Evolutionary conservation across 2,329 filamentous ascomycete species (phyloP).

Genomic region (Monosporascus sp.): DNA sequence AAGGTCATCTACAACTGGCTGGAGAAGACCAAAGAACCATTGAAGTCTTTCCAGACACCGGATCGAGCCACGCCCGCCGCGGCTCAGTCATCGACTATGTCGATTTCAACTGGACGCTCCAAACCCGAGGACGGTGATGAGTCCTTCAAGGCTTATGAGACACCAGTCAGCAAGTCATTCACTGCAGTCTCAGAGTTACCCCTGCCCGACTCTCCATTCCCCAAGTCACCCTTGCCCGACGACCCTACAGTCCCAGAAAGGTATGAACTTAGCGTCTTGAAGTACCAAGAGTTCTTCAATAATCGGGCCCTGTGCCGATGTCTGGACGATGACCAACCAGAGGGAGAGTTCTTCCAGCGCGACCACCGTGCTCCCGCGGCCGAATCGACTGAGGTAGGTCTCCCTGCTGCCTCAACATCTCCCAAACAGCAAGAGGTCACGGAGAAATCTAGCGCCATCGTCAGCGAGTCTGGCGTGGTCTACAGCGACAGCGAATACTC

Average conservation of each 20-base stretch:
- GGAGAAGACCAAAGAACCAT: background rate
- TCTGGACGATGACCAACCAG: conserved; percentile 1
- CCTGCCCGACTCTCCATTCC: background rate
- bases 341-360: background rate
- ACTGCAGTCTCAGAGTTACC: background rate
- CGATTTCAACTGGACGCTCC: background rate
- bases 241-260: background rate
- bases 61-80: background rate
- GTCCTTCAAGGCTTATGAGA: background rate
- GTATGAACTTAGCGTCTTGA: background rate
- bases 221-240: background rate
- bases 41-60: background rate
- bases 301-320: background rate
- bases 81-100: background rate
- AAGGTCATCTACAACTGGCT: background rate
- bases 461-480: background rate
- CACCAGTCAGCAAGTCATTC: background rate
- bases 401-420: background rate
- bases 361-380: background rate
- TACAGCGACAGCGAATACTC: background rate
- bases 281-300: background rate
- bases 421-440: background rate
- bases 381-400: background rate
- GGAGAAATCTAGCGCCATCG: background rate
- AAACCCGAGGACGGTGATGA: background rate